These are phyloP conservation scores for Aurantiochytrium sp. DNA, from an alignment of 108 stramenopile genomes.

Conservation along the genomic window DNA sequence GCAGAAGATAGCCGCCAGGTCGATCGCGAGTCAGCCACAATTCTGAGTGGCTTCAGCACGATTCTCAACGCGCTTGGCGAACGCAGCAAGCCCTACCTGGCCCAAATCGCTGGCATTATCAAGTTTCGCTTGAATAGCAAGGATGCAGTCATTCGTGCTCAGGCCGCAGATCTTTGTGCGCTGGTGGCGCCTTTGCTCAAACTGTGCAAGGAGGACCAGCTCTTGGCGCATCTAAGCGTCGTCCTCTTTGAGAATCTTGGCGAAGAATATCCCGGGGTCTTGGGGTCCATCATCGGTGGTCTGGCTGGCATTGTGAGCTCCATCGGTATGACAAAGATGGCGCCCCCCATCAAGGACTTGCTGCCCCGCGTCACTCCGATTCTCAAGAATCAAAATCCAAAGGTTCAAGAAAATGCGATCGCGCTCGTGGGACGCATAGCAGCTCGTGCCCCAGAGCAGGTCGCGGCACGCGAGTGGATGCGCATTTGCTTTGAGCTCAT, in stretches of 20 bases:
- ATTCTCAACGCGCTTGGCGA: conserved; percentile 89
- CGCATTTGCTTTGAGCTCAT: conserved; percentile 97
- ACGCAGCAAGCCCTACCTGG: conserved; percentile 91
- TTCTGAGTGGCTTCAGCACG: conserved; percentile 94
- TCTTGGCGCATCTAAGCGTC: conserved; percentile 95
- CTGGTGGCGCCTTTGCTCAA: conserved; percentile 95
- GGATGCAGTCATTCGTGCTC: conserved; percentile 91
- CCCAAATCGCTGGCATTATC: conserved; percentile 93
- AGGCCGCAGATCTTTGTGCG: conserved; percentile 94
- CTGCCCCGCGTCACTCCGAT: conserved; percentile 95
- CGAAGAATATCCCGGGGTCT: conserved; percentile 93
- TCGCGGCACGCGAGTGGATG: conserved; percentile 98
- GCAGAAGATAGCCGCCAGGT: neutral
- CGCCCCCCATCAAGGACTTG: conserved; percentile 89
- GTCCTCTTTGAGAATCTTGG: conserved; percentile 98
- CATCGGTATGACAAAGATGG: conserved; percentile 97
- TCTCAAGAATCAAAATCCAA: conserved; percentile 93
- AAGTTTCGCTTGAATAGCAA: conserved; percentile 98
- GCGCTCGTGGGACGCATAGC: conserved; percentile 93
- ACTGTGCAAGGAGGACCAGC: conserved; percentile 90
- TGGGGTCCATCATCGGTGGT: conserved; percentile 87
- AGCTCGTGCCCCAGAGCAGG: conserved; percentile 91
- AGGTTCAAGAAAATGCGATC: conserved; percentile 96
- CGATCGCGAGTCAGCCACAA: conserved; percentile 62
- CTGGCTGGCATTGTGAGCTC: conserved; percentile 92